Evolutionary conservation across 225 moss, liverwort and hornwort genomes (phyloP), one percentile per base, ranked within the genome.

Genomic region (Sphagnum contortum): DNA sequence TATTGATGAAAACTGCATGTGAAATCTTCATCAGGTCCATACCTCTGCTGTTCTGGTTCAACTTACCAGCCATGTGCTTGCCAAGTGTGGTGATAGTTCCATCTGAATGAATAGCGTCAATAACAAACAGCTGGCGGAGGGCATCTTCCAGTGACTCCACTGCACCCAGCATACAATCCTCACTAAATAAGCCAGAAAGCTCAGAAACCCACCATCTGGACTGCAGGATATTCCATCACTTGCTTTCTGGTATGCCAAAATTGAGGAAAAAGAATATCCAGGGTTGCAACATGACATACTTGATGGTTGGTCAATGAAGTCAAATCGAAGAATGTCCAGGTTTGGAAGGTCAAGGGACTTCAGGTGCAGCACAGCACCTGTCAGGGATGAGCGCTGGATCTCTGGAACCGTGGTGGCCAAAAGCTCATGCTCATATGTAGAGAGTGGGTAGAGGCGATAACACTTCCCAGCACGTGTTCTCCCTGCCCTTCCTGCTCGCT

Each of bases 291-390:
- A 63, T 4, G 4, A 70, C 76, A 69, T 74, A 86, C 88, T 58
- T 49, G 78, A 79, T 52, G 96, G 96, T 63, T 83, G 83, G 76
- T 96, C 96, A 47, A 92, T 84, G 74, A 96, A 96, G 69, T 96
- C 96, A 57, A 96, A 96, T 61, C 85, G 79, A n/a, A 96, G 87
- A 55, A 96, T 81, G 71, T 96, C 87, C 71, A 96, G 71, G 60
- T 96, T 90, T 4, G 90, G 92, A 68, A 96, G 80, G 75, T 96
- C 90, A 59, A 96, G 85, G 68, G 90, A 92, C 78, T 92, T 96
- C 55, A 96, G 80, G 72, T 96, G 96, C 45, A 96, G 77, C 45
- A 96, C 88, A 67, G 92, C 90, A 60, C 96, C 92, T 48, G 90
- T 85, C 9, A 96, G 74, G 7, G 90, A 96, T 9, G 96, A 92